Base-by-base conservation (phyloP, 495 filamentous ascomycete genomes). In the Extremus antarcticus region DNA sequence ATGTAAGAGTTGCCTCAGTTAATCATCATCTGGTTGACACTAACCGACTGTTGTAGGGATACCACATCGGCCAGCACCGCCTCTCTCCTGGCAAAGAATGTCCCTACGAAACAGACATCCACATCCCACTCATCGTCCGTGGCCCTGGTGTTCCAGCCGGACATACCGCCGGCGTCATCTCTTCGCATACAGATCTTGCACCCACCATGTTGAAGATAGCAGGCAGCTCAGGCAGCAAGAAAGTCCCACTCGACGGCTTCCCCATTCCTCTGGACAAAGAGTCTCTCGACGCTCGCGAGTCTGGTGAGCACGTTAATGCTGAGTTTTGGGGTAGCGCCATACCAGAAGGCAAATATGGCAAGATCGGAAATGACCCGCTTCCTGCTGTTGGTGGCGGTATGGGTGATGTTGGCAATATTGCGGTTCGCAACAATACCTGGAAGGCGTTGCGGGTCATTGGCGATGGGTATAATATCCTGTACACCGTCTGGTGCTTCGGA, bases 61-160 rank as follows among this genome's bases (percentile, higher is more conserved):
- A 81, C 65, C 84, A 87, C 57, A 83, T 87, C 51, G 77, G 82
- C 22, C 84, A 87, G 55, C 84, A 88, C 62, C 75, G 84, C 8
- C 58, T 87, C 29, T 77, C 78, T 4, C 82, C 84, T 1, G 84
- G 84, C 2, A 88, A 88, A 67, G 74, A 78, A 24, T 82, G 78
- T 50, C 80, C 80, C 1, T 87, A 78, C 47, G 83, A 87, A 57
- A 81, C 85, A 62, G 84, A 88, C 59, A 82, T 87, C 55, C 81
- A 84, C 25, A 77, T 88, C 1, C 84, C 84, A 0, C 69, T 87
- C 1, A 68, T 79, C 43, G 45, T 66, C 25, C 64, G 64, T 2
- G 64, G 64, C 20, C 64, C 64, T 13, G 59, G 59, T 3, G 51
- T 66, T 2, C 58, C 61, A 1, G 55, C 46, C 45, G 55, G 53